Evolutionary conservation across 441 rosid genomes (phyloP), one percentile per base, ranked within the genome.

Genomic region (Adansonia gregorii): DNA sequence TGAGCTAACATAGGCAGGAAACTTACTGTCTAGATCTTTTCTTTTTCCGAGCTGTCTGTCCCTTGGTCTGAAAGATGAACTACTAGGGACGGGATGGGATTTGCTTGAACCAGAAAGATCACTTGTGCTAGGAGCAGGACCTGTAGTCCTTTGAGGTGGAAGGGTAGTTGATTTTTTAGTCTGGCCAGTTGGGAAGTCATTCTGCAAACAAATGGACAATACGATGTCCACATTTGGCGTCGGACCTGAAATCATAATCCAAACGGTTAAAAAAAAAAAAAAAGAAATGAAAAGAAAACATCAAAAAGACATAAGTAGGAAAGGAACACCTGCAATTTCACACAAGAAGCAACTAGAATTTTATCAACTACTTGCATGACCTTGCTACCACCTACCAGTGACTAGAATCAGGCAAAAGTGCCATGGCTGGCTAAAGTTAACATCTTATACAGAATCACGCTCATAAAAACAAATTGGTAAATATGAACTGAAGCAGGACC

Each of bases 181-280:
- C 79, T 85, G 90, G 69, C 76, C 87, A 43, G 80, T 79, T 14
- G 91, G 89, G 69, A 89, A 64, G 80, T 91, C 92, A 75, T 91
- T 91, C 86, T 95, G 97, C 87, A 95, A 81, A 84, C 98, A 93
- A 77, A 95, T 91, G 12, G 98, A 95, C 73, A 95, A 76, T 45
- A 95, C 90, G 58, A 95, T 79, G 83, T 93, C 97, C 70, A 89
- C 95, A 59, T 89, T 89, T 46, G 97, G 97, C 22, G 85, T 78
- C 45, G 98, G 97, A 85, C 98, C 98, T 93, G 79, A 43, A 84
- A 78, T 9, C 56, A 63, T 72, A 75, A 72, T 63, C 27, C 67
- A 65, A 56, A 54, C 61, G 58, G 54, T n/a, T n/a, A 24, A 41
- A 41, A 17, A 3, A 72, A 3, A 43, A 68, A 45, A 31, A 60